These are phyloP conservation scores for Cenchrus purpureus DNA, from an alignment of 176 grass and related monocot genomes.

Conservation along the genomic window DNA sequence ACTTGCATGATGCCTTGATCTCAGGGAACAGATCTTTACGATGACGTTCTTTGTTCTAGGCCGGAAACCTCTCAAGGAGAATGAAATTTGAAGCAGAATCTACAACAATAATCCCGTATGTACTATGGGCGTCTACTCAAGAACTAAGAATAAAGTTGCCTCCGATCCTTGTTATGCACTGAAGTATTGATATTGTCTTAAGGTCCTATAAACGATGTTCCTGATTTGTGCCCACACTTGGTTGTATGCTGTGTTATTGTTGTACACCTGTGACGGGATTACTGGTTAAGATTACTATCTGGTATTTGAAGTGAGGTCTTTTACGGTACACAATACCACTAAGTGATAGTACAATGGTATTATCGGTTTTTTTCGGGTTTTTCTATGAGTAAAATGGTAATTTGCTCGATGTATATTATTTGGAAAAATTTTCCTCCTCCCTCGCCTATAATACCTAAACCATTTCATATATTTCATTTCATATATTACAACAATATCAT, in stretches of 20 bases:
- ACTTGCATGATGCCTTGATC: background rate
- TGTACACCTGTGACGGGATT: background rate
- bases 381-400: no score
- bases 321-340: no score
- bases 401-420: no score
- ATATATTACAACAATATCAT: no score
- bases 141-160: background rate
- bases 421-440: no score
- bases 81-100: background rate
- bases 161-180: background rate
- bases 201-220: no score
- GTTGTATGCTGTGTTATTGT: no score
- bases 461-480: no score
- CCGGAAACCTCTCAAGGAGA: constrained; percentile 22
- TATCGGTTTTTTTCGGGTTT: no score
- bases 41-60: constrained; percentile 17
- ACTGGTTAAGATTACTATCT: background rate
- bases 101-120: background rate
- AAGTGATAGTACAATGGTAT: no score
- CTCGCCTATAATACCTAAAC: no score
- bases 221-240: background rate
- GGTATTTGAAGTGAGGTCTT: background rate
- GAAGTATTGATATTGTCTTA: background rate
- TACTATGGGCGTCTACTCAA: background rate
- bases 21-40: constrained; percentile 34